These are phyloP conservation scores for Heritiera littoralis DNA, from an alignment of 345 rosid species.

Conservation along the genomic window DNA sequence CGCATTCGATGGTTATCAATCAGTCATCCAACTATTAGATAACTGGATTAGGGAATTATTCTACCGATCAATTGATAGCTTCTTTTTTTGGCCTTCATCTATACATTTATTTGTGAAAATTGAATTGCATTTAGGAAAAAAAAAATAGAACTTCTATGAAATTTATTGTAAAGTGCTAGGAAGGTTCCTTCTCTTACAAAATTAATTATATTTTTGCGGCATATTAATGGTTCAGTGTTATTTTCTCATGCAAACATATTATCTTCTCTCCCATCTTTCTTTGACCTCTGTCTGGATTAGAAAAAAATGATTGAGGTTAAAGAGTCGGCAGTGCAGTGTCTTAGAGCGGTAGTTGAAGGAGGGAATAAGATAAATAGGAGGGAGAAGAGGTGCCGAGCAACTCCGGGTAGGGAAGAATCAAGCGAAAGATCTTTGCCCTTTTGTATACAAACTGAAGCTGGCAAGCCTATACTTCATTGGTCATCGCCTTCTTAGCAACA, in stretches of 20 bases:
- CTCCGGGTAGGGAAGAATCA: slow-evolving; percentile 45
- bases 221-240: neutral
- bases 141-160: neutral
- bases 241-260: neutral
- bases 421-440: slow-evolving; percentile 39
- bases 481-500: slow-evolving; percentile 21
- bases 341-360: neutral
- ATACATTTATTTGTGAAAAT: no score
- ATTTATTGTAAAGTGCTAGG: slow-evolving; percentile 32
- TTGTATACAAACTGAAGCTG: slow-evolving; percentile 33
- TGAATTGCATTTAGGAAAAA: no score
- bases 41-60: no score
- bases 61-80: no score
- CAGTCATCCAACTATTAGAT: no score
- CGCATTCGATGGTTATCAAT: no score
- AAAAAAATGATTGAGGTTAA: neutral
- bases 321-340: neutral
- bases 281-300: neutral
- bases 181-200: slow-evolving; percentile 37
- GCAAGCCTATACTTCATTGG: neutral
- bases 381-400: neutral
- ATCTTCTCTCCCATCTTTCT: neutral
- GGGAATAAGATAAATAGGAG: neutral
- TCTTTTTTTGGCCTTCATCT: no score
- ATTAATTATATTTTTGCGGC: neutral